phyloP scores from a whole-genome alignment of 331 rosid species.

The Malus hybrid region DNA sequence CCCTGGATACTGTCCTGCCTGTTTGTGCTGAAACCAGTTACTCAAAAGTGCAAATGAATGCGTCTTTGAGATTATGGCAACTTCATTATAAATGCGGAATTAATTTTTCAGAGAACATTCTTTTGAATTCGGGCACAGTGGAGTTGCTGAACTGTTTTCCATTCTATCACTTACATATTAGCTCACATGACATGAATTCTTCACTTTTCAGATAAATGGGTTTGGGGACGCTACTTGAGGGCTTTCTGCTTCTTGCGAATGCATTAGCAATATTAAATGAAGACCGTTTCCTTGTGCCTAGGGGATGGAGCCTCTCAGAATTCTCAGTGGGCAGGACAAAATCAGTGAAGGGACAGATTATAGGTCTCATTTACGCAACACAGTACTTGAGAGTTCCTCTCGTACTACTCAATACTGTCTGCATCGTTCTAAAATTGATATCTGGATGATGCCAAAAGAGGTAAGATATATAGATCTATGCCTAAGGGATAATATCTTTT shows the following conservation, averaged over 20 bases:
- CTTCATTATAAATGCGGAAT: background rate
- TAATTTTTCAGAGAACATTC: background rate
- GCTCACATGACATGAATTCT: background rate
- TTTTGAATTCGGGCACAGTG: background rate
- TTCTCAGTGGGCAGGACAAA: constrained; percentile 56
- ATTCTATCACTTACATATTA: background rate
- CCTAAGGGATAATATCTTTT: background rate
- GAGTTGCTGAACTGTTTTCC: background rate
- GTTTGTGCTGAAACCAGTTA: background rate
- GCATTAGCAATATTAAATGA: constrained; percentile 70
- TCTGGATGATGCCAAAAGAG: constrained; percentile 48
- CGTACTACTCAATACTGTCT: constrained; percentile 47
- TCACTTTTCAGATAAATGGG: constrained; percentile 57
- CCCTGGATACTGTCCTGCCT: background rate
- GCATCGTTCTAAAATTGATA: constrained; percentile 54
- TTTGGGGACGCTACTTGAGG: constrained; percentile 70
- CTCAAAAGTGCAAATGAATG: no score
- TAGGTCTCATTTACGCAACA: constrained; percentile 70
- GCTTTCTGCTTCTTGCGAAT: constrained; percentile 66
- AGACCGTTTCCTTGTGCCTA: constrained; percentile 72
- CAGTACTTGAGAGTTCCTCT: constrained; percentile 79
- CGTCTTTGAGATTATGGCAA: background rate
- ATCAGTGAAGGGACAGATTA: constrained; percentile 56
- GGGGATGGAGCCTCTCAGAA: constrained; percentile 67
- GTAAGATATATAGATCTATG: constrained; percentile 24